Conservation (phyloP, 2,329 filamentous ascomycete species). For the Taxawa tesnikishii region DNA sequence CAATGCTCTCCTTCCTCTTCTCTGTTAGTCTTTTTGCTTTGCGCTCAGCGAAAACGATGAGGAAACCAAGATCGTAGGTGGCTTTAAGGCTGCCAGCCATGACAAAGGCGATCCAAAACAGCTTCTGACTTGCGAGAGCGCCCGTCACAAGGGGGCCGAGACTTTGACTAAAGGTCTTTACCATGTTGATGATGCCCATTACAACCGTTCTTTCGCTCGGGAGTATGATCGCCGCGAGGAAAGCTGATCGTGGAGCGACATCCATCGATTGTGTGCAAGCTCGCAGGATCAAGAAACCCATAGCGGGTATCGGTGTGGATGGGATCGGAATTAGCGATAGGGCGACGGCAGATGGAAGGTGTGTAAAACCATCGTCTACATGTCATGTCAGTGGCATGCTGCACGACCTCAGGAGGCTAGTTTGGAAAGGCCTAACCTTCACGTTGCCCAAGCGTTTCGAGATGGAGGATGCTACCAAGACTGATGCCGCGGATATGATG, state of each 20-base stretch:
- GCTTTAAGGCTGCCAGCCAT: conserved; percentile 51
- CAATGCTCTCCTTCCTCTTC: neutral
- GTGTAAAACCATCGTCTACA: conserved; percentile 43
- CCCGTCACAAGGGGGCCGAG: conserved; percentile 53
- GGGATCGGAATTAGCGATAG: conserved; percentile 48
- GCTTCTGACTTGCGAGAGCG: conserved; percentile 40
- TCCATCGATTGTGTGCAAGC: conserved; percentile 57
- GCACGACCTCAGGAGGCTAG: neutral
- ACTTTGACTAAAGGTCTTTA: conserved; percentile 53
- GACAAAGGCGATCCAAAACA: conserved; percentile 52
- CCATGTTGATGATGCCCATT: conserved; percentile 57
- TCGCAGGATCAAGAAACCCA: conserved; percentile 51
- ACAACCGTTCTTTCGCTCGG: conserved; percentile 56
- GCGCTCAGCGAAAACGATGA: conserved; percentile 13
- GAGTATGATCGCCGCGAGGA: conserved; percentile 52
- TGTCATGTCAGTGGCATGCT: neutral
- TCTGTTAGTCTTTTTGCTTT: neutral
- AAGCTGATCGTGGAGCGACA: conserved; percentile 55
- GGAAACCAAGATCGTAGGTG: conserved; percentile 25
- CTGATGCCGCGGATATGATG: conserved; percentile 6
- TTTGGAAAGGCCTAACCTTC: conserved; percentile 1
- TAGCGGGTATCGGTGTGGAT: conserved; percentile 37
- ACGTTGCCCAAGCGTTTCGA: conserved; percentile 6
- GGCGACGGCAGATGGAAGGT: conserved; percentile 54
- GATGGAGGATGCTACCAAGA: conserved; percentile 6